Evolutionary conservation across 495 filamentous ascomycete genomes (phyloP), one percentile per base, ranked within the genome.

Genomic region (Penicillium argentinense): DNA sequence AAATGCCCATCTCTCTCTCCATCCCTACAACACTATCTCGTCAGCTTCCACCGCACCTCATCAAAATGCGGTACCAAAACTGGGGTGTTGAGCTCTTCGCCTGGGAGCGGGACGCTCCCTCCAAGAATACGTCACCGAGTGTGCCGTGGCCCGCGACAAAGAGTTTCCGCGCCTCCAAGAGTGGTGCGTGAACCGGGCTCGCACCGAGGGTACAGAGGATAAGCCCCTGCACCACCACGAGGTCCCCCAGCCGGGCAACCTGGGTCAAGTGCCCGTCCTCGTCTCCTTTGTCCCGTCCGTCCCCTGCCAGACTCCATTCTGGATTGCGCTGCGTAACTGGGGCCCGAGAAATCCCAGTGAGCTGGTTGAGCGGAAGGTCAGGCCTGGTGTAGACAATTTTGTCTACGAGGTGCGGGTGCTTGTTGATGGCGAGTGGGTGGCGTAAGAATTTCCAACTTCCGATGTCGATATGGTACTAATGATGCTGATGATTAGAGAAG

Each of bases 31-130:
- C 41, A 11, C 17, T 18, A 24, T 14, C 32, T n/a, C n/a, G n/a
- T n/a, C n/a, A n/a, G n/a, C n/a, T n/a, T n/a, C n/a, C n/a, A n/a
- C n/a, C n/a, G n/a, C n/a, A n/a, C n/a, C n/a, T n/a, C n/a, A n/a
- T n/a, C n/a, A n/a, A 19, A 8, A 95, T 95, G 89, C 83, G 89
- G 41, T 95, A 87, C 73, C 77, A 86, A 45, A 83, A 85, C 55
- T 93, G 89, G 90, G 90, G 95, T 60, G 77, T 92, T 40, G 81
- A 95, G 39, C 72, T 96, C 45, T 93, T 95, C 64, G 85, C 88
- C 1, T 68, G 73, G 32, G 66, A 66, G 23, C 76, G 69, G 42
- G 79, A 78, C 49, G 75, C 86, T 13, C 89, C 89, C 64, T 92
- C 32, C 88, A 91, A 60, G 90, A 96, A 62, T 96, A 93, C 79